Evolutionary conservation across 2,329 filamentous ascomycete species (phyloP).

Genomic region (Pseudomassariella vexata): DNA sequence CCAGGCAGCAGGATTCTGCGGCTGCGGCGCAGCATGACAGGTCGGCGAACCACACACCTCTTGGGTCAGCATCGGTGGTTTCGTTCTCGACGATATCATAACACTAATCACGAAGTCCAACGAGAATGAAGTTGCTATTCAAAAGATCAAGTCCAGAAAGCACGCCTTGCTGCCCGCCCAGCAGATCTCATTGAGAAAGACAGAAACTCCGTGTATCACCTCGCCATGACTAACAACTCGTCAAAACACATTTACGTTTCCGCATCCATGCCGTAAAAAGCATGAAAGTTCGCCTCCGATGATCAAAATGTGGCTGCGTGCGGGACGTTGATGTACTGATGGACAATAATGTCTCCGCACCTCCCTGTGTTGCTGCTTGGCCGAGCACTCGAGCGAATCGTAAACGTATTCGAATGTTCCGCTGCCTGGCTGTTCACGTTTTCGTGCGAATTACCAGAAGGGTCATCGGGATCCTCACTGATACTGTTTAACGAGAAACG

Average conservation of each 20-base stretch:
- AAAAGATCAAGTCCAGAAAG: background rate
- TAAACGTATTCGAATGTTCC: background rate
- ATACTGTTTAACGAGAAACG: too few relatives aligned
- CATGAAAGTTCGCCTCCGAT: too few relatives aligned
- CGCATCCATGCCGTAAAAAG: too few relatives aligned
- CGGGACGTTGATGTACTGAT: too few relatives aligned
- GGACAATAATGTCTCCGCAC: too few relatives aligned
- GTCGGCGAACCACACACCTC: slow-evolving; percentile 1
- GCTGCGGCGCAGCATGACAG: background rate
- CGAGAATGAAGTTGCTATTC: too few relatives aligned
- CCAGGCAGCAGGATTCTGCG: slow-evolving; percentile 1
- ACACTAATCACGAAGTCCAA: too few relatives aligned
- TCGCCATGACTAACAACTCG: slow-evolving; percentile 13
- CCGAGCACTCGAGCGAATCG: background rate
- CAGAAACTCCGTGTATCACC: too few relatives aligned
- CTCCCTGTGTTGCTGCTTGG: too few relatives aligned
- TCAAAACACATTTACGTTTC: background rate
- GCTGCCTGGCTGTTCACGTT: background rate
- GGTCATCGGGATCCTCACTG: too few relatives aligned
- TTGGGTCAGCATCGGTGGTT: background rate
- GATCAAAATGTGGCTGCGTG: too few relatives aligned
- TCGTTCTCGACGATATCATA: background rate
- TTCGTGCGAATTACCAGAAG: background rate
- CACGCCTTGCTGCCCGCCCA: background rate
- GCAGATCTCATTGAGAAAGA: too few relatives aligned